Percentiles rank a stretch among this genome's conserved stretches.
Evolutionary conservation across 2,329 filamentous ascomycete genomes (phyloP).

Genomic region (Botrytis aclada): DNA sequence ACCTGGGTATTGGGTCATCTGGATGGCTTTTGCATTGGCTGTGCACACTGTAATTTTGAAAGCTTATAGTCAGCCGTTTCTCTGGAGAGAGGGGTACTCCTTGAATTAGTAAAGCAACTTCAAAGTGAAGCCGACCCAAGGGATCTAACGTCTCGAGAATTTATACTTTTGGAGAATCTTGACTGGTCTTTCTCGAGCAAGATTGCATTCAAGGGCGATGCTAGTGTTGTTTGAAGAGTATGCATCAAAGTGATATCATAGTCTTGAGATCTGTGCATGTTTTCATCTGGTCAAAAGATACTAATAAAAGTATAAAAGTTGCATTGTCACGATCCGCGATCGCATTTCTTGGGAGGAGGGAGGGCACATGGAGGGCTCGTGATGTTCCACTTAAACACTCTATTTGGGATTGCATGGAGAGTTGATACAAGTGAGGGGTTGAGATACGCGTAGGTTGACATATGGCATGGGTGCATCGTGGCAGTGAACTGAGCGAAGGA

Average conservation of each 20-base stretch:
- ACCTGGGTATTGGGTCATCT: neutral
- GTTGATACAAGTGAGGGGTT: constrained; percentile 1
- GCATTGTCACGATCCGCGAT: neutral
- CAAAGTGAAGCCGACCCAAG: neutral
- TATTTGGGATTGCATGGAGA: neutral
- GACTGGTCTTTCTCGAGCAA: neutral
- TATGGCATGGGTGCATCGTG: neutral
- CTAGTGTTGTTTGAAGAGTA: neutral
- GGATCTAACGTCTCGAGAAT: neutral
- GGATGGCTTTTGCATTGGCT: neutral
- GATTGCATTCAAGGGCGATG: neutral
- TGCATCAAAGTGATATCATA: constrained; percentile 9
- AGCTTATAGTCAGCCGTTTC: neutral
- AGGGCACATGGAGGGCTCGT: no score
- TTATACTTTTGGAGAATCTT: neutral
- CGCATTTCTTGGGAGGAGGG: neutral
- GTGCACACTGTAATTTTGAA: neutral
- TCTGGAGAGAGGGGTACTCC: neutral
- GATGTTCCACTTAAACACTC: neutral
- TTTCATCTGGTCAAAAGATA: neutral
- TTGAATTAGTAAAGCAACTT: neutral
- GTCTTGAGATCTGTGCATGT: neutral
- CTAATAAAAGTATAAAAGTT: neutral
- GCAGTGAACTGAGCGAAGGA: neutral
- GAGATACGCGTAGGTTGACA: neutral